These are phyloP conservation scores for Phytophthora ramorum DNA, from an alignment of 352 stramenopile genomes.

Conservation along the genomic window DNA sequence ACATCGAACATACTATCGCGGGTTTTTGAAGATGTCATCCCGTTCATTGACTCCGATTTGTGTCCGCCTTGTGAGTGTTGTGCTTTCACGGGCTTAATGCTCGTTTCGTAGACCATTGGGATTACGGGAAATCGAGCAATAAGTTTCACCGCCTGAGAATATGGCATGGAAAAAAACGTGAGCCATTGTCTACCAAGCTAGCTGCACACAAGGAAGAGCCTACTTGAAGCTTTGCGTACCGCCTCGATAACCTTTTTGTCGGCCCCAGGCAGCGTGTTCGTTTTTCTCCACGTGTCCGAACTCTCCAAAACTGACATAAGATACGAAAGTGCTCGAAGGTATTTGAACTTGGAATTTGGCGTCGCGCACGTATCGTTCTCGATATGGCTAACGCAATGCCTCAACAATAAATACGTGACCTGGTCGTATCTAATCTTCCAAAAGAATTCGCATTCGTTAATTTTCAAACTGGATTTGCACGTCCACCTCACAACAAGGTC, in stretches of 20 bases:
- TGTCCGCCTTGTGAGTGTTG: slow-evolving; percentile 18
- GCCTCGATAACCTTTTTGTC: slow-evolving; percentile 67
- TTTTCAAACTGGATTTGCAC: not conserved
- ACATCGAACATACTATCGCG: slow-evolving; percentile 40
- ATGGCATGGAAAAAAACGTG: slow-evolving; percentile 1
- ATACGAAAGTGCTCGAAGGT: slow-evolving; percentile 55
- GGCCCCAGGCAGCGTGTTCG: slow-evolving; percentile 32
- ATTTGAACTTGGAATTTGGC: slow-evolving; percentile 57
- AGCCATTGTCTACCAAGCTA: not conserved
- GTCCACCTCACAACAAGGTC: not conserved
- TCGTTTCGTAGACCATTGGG: slow-evolving; percentile 60
- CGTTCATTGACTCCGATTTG: slow-evolving; percentile 29
- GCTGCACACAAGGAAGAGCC: slow-evolving; percentile 4
- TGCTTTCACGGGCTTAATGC: slow-evolving; percentile 43
- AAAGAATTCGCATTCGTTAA: not conserved
- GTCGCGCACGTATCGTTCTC: slow-evolving; percentile 44
- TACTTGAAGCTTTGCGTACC: slow-evolving; percentile 47
- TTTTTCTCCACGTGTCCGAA: slow-evolving; percentile 32
- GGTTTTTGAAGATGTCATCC: slow-evolving; percentile 17
- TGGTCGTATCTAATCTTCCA: slow-evolving; percentile 56
- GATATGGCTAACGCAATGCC: slow-evolving; percentile 54
- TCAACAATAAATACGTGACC: slow-evolving; percentile 63
- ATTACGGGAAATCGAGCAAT: slow-evolving; percentile 55
- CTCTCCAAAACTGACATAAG: slow-evolving; percentile 59
- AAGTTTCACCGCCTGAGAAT: slow-evolving; percentile 45